phyloP scores from a whole-genome alignment of 352 stramenopile species.

The Phytopythium kandeliae region DNA sequence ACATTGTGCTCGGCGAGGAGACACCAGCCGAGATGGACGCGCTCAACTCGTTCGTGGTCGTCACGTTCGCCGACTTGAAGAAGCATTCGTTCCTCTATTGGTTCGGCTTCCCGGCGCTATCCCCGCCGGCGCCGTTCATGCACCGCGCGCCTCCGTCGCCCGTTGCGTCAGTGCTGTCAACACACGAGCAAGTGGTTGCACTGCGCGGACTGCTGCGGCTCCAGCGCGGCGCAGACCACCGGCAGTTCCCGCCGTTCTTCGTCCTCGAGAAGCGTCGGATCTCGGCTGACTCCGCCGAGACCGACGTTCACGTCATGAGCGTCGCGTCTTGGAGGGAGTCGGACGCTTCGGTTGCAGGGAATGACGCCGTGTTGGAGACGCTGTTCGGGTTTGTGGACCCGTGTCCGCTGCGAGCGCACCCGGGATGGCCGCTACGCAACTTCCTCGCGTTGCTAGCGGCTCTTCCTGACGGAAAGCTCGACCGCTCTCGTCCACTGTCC shows the following conservation, averaged over 20 bases:
- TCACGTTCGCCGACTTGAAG: slow-evolving; percentile 93
- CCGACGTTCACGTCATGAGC: slow-evolving; percentile 20
- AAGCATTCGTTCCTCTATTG: slow-evolving; percentile 92
- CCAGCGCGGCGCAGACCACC: slow-evolving; percentile 11
- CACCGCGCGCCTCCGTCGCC: slow-evolving; percentile 15
- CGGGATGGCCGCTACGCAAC: slow-evolving; percentile 88
- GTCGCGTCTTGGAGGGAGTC: slow-evolving; percentile 23
- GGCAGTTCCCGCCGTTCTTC: slow-evolving; percentile 59
- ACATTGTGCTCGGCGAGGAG: slow-evolving; percentile 17
- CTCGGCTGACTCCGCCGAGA: slow-evolving; percentile 5
- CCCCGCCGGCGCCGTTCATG: slow-evolving; percentile 29
- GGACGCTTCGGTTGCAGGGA: not conserved
- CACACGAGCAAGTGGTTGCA: slow-evolving; percentile 27
- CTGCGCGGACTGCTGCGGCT: slow-evolving; percentile 40
- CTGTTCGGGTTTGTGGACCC: slow-evolving; percentile 89
- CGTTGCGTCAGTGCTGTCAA: slow-evolving; percentile 28
- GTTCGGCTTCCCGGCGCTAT: slow-evolving; percentile 88
- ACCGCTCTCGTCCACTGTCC: slow-evolving; percentile 24
- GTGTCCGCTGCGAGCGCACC: slow-evolving; percentile 62
- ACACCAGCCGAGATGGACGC: slow-evolving; percentile 20
- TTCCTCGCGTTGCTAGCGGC: slow-evolving; percentile 62
- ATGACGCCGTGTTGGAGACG: slow-evolving; percentile 17
- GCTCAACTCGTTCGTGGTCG: slow-evolving; percentile 83
- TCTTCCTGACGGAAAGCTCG: slow-evolving; percentile 24
- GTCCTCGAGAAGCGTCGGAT: slow-evolving; percentile 35